Evolutionary conservation across 2,329 filamentous ascomycete species (phyloP), one percentile per base, ranked within the genome.

Genomic region (Ceratocystis ficicola): DNA sequence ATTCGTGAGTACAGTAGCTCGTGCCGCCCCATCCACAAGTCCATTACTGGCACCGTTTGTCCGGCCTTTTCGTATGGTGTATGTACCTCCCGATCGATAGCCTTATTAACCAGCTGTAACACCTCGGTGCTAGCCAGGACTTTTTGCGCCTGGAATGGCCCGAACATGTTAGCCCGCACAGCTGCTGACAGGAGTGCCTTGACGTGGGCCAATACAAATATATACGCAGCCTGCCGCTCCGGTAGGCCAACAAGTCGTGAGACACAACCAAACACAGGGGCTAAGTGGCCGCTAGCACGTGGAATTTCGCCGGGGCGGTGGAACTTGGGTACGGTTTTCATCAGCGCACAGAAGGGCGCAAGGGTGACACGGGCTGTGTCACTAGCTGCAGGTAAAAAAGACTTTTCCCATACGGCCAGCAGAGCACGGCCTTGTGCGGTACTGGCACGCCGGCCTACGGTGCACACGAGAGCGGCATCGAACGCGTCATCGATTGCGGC

Each of bases 1-100:
- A 94, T 93, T 70, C 89, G 83, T 67, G 88, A 92, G 74, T 94
- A 94, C 69, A 94, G 74, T 73, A 90, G 77, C 79, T 94, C 89
- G 74, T 94, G 89, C 72, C 89, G 81, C 2, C 89, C 89, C 72
- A 91, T 80, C 89, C 89, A 94, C 41, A 94, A 73, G 76, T 94
- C 89, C 82, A 93, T 85, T 1, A 86, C 81, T 0, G 89, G 89
- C 68, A 90, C 85, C 65, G 79, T 85, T 77, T 93, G 88, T 4
- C 86, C 88, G 2, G 89, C 88, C 69, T 86, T 81, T 66, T 88
- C 85, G 0, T 86, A 77, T 1, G 71, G 73, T 66, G 78, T 83
- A 15, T 78, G 70, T 83, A 83, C 86, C 71, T 86, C 85, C 66
- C 81, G 75, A 63, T 80, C 77, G 7, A 92, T 79, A 66, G 84